Evolutionary conservation across 306 rosid genomes (phyloP), one percentile per base, ranked within the genome.

Genomic region (Cucurbita pepo): DNA sequence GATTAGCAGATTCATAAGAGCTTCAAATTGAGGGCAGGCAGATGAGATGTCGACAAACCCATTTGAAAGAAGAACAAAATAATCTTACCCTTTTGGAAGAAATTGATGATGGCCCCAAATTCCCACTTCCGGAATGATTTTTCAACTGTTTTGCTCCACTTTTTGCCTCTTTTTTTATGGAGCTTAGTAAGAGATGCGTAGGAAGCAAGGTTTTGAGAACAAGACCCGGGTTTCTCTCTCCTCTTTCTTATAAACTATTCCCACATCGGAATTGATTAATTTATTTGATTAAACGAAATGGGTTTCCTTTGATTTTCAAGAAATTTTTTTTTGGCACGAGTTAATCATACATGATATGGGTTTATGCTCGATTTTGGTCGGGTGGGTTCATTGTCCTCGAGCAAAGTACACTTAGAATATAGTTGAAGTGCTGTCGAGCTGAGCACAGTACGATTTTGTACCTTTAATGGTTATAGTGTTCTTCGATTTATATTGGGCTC

Each of bases 11-110:
- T 83, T 88, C 91, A 82, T 56, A 54, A 30, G 19, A 25, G 66
- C 66, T 50, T 54, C 51, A 61, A 61, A 70, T 45, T 73, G 53
- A 34, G 30, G 55, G 10, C 80, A 63, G 75, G 80, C 59, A 41
- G 88, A 22, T 85, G 81, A 80, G 79, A 87, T 79, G 89, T 89
- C 97, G 80, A 58, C 59, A 60, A 87, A 90, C 77, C 70, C 74
- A 78, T 58, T 77, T 85, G 86, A n/a, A 73, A 58, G 41, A 52
- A 55, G 5, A 69, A 30, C 14, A 34, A 8, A 22, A 47, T 8
- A 43, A 55, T 1, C 61, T 73, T 9, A 73, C 77, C 76, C 48
- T 73, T 41, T 43, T 13, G n/a, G 11, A 53, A 44, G 45, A 69
- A 51, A 47, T 50, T 50, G 44, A 38, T 18, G 25, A 37, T 51